Evolutionary conservation across 2,329 filamentous ascomycete genomes (phyloP), one percentile per base, ranked within the genome.

Genomic region (Aspergillus puulaauensis): DNA sequence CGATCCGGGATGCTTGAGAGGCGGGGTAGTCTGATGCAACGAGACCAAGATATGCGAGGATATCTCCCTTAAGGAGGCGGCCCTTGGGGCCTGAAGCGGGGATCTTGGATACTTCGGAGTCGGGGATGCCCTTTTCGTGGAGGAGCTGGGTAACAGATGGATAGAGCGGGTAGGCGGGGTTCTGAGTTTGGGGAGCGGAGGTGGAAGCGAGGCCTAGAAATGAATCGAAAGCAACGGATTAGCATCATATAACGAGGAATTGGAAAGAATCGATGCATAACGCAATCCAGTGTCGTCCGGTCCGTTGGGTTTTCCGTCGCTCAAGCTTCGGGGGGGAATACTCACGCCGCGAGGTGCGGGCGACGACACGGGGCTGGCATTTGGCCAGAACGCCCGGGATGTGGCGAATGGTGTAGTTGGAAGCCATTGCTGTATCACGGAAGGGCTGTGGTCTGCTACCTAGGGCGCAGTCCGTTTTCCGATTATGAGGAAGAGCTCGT

Each of bases 61-160:
- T 89, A 72, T 99, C 95, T 56, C 95, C 95, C 82, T 99, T 99
- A 61, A 99, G 83, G 54, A 99, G 81, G 60, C 95, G 88, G 57
- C 93, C 92, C 68, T 88, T 87, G 31, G 95, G 95, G 23, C 95
- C 95, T 19, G 90, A 93, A 6, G 92, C 89, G 53, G 87, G 89
- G 73, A 98, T 97, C 74, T 90, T 89, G 75, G 86, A 82, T 52
- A 92, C 82, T 58, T 92, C 90, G 47, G 87, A 86, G 65, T 88
- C 85, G 68, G 89, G 83, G 54, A 99, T 79, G 61, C 88, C 87
- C 70, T 96, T 87, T 74, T 89, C 82, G 75, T 90, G 89, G 61
- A 98, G 82, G 57, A 98, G 83, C 68, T 91, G 86, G 70, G 86
- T 83, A 53, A 98, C 92, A 2, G 95, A 96, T 19, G 93, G 95